phyloP scores from a whole-genome alignment of 768 basidiomycete species.

The Russula earlei region DNA sequence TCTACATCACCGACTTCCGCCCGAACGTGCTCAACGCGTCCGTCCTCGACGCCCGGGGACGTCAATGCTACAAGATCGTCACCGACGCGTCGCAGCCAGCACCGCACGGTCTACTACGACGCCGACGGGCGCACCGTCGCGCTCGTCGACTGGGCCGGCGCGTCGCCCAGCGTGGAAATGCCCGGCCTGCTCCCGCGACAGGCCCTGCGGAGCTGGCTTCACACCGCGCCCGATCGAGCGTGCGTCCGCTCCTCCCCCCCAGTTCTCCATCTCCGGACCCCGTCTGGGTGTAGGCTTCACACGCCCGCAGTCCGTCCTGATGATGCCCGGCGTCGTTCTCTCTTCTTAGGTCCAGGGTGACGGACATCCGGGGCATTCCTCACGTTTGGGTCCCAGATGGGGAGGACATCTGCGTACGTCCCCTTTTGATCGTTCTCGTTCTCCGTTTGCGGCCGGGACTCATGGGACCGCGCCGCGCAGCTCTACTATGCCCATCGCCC shows the following conservation, averaged over 20 bases:
- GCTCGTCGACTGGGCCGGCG: conserved; percentile 13
- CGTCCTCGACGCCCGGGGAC: conserved; percentile 15
- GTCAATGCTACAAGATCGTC: conserved; percentile 8
- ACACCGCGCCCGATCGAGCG: conserved; percentile 10
- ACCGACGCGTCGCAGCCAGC: conserved; percentile 14
- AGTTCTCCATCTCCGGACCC: not conserved
- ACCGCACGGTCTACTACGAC: conserved; percentile 14
- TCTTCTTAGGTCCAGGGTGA: conserved; percentile 8
- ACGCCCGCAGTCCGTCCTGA: too few species aligned
- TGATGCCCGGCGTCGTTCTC: not conserved
- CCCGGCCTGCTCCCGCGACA: conserved; percentile 16
- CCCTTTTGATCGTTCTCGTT: not conserved
- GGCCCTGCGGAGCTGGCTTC: conserved; percentile 16
- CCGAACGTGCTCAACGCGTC: conserved; percentile 19
- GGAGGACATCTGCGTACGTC: conserved; percentile 15
- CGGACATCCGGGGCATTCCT: conserved; percentile 17
- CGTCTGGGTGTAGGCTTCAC: too few species aligned
- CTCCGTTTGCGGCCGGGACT: not conserved
- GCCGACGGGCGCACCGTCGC: conserved; percentile 15
- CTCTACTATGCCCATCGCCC: conserved; percentile 8
- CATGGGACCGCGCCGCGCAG: not conserved
- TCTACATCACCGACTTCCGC: conserved; percentile 13
- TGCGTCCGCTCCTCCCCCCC: not conserved
- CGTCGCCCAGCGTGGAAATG: conserved; percentile 12
- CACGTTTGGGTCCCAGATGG: conserved; percentile 19